Evolutionary conservation across 345 rosid species (phyloP), one percentile per base, ranked within the genome.

Genomic region (Salix brachista): DNA sequence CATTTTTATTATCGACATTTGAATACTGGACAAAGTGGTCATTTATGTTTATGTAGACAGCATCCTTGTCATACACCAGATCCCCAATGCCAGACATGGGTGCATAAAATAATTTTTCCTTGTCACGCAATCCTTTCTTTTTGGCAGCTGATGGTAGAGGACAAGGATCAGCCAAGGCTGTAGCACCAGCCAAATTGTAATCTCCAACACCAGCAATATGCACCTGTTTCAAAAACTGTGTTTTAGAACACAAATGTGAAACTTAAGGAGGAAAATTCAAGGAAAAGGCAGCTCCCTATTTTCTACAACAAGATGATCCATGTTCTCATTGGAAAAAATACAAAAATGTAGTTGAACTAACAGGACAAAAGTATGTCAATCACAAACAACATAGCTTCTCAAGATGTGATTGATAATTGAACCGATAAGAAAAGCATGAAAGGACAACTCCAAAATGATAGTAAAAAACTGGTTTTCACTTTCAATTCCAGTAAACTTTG

Each of bases 141-240:
- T 96, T 93, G 74, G 88, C 90, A 78, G 92, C 90, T 76, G 99
- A 93, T 70, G 99, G 98, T 78, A 96, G 86, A 67, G 98, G 98
- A 77, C 99, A 96, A 74, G 98, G 99, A 87, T 96, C 99, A 76
- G 90, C 42, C 86, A 96, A 85, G 68, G 88, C 88, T 36, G 94
- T 87, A 66, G 90, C 91, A 46, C 97, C 94, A 76, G 92, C 90
- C 85, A 96, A 83, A 80, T 89, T 77, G 74, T 84, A 90, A 82
- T 96, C 99, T 46, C 98, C 99, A 85, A 96, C 99, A 80, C 99
- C 99, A 79, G 99, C 97, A 80, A 96, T 91, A 85, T 96, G 99
- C 52, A 96, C 93, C 99, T 96, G 86, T 79, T 80, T 74, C 72
- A 67, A 48, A 80, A 61, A 65, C 44, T 14, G 65, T 23, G 37